phyloP scores from a whole-genome alignment of 1,139 yeast genomes.

The Pichia terricola region DNA sequence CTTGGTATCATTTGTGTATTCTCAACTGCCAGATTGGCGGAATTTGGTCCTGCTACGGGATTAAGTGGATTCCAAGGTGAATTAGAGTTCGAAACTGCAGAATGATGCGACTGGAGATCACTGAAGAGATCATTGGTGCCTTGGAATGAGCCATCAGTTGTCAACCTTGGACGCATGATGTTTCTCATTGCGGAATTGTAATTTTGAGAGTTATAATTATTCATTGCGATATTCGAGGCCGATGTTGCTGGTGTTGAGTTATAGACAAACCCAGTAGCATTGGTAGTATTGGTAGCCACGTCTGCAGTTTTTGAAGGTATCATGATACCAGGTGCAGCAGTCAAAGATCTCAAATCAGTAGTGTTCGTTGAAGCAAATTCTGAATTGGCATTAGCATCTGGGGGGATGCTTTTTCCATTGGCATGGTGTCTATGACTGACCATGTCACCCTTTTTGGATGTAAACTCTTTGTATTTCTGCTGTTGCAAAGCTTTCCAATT shows the following conservation, averaged over 20 bases:
- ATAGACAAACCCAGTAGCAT: constrained; percentile 9
- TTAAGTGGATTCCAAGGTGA: no score
- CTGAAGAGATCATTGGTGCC: neutral
- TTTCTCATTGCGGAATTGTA: neutral
- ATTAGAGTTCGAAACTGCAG: no score
- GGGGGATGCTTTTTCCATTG: neutral
- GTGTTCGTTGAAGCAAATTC: neutral
- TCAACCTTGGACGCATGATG: constrained; percentile 4
- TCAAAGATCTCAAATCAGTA: neutral
- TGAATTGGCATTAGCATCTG: neutral
- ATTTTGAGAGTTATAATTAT: neutral
- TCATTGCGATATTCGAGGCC: neutral
- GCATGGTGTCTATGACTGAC: constrained; percentile 9
- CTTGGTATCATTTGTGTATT: no score
- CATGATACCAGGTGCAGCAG: neutral
- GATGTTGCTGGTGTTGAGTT: constrained; percentile 4
- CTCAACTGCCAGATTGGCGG: no score
- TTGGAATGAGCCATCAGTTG: constrained; percentile 10
- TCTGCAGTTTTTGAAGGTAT: constrained; percentile 2
- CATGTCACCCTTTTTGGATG: constrained; percentile 15
- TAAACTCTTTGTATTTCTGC: constrained; percentile 16
- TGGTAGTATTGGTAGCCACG: constrained; percentile 8
- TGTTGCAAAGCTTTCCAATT: constrained; percentile 27
- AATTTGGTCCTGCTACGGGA: no score
- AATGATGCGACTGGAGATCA: no score